phyloP scores from a whole-genome alignment of 2,329 filamentous ascomycete species.

The Calonectria montana region DNA sequence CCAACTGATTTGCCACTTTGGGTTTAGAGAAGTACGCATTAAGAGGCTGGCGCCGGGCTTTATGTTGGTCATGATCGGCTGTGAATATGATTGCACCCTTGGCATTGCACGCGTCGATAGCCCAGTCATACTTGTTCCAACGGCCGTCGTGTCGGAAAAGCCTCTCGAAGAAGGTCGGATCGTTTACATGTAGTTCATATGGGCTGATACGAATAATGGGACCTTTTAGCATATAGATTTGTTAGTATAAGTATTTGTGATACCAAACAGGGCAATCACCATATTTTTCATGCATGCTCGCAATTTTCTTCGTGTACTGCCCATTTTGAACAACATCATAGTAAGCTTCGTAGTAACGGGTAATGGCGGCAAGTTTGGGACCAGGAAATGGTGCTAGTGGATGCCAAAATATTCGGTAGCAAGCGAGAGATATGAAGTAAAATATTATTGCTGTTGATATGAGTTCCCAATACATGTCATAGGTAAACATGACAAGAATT shows the following conservation, averaged over 20 bases:
- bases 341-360: slow-evolving; percentile 2
- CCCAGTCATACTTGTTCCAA: background rate
- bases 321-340: slow-evolving; percentile 2
- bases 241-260: background rate
- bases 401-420: background rate
- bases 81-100: background rate
- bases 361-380: background rate
- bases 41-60: background rate
- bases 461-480: background rate
- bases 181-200: background rate
- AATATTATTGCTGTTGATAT: slow-evolving; percentile 44
- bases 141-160: background rate
- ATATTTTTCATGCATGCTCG: background rate
- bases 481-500: background rate
- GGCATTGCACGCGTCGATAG: background rate
- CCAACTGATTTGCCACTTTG: background rate
- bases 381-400: background rate
- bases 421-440: background rate
- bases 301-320: background rate
- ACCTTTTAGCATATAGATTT: background rate
- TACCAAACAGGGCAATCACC: background rate
- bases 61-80: background rate
- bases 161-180: background rate
- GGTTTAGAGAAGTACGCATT: background rate
- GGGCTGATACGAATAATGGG: slow-evolving; percentile 12